Conservation (phyloP, 352 stramenopile genomes). For the Pythium aphanidermatum region DNA sequence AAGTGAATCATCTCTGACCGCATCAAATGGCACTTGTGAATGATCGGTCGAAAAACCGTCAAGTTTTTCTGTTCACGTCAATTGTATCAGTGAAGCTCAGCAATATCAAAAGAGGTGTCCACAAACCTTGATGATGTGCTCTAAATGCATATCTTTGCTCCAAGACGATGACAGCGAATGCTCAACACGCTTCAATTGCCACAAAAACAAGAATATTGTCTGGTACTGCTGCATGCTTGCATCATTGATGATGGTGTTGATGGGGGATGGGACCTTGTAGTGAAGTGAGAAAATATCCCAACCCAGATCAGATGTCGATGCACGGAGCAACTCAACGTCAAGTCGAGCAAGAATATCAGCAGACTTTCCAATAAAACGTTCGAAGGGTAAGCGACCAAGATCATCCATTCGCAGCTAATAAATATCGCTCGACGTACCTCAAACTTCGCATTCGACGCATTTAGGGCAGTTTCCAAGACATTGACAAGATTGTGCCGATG, state of each 20-base stretch:
- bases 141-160: conserved; percentile 94
- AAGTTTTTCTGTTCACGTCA: conserved; percentile 20
- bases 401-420: not conserved
- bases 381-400: too few relatives aligned
- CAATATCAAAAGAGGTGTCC: not conserved
- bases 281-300: conserved; percentile 94
- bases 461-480: conserved; percentile 92
- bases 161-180: conserved; percentile 94
- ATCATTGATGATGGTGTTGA: conserved; percentile 89
- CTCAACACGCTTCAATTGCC: conserved; percentile 87
- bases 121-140: conserved; percentile 87
- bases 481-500: conserved; percentile 94
- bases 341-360: conserved; percentile 90
- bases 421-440: conserved; percentile 50
- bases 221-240: conserved; percentile 83
- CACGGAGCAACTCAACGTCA: conserved; percentile 87
- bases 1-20: conserved; percentile 98
- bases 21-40: conserved; percentile 93
- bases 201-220: conserved; percentile 89
- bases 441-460: conserved; percentile 94
- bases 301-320: conserved; percentile 80
- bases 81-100: not conserved
- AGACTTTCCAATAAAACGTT: conserved; percentile 32
- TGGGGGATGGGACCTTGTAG: conserved; percentile 82
- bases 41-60: conserved; percentile 28